Percentiles rank a stretch among this genome's conserved stretches.
These are phyloP conservation scores for Xylaria sp. DNA, from an alignment of 2,329 filamentous ascomycete genomes.

Conservation along the genomic window DNA sequence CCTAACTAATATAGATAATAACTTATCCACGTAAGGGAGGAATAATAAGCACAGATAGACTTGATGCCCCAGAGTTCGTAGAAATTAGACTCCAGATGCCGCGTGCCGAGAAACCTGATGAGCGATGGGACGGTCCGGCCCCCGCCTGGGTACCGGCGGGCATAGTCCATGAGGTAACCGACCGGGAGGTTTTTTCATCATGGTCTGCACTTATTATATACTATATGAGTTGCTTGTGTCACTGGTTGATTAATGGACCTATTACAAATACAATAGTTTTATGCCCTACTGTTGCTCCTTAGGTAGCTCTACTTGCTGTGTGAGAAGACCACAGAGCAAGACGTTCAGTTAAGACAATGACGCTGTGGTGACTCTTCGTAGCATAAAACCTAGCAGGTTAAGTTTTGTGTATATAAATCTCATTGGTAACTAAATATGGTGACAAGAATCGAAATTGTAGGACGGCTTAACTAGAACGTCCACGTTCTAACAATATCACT, in stretches of 20 bases:
- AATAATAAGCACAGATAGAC: not conserved
- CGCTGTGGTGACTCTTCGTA: not conserved
- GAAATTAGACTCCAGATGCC: not conserved
- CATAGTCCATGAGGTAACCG: not conserved
- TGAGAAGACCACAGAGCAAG: too few relatives aligned
- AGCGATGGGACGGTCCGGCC: too few relatives aligned
- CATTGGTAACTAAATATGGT: constrained; percentile 12
- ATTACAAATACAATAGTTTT: too few relatives aligned
- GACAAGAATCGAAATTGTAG: constrained; percentile 18
- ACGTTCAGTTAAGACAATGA: not conserved
- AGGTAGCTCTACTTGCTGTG: too few relatives aligned
- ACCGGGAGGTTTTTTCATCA: too few relatives aligned
- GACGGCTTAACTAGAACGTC: constrained; percentile 14
- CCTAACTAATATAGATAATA: not conserved
- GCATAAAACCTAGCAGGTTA: not conserved
- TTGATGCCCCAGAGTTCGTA: not conserved
- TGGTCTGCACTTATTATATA: too few relatives aligned
- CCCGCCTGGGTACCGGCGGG: too few relatives aligned
- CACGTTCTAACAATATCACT: constrained; percentile 3
- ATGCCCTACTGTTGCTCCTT: too few relatives aligned
- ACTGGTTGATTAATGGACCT: too few relatives aligned
- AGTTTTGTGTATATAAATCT: not conserved
- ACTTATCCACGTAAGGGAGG: not conserved
- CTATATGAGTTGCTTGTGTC: too few relatives aligned
- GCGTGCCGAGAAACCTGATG: not conserved